A percentile compares a stretch with the other conserved stretches of the same genome.
Conservation (phyloP, 2,329 filamentous ascomycete species). For the Orbilia blumenaviensis region DNA sequence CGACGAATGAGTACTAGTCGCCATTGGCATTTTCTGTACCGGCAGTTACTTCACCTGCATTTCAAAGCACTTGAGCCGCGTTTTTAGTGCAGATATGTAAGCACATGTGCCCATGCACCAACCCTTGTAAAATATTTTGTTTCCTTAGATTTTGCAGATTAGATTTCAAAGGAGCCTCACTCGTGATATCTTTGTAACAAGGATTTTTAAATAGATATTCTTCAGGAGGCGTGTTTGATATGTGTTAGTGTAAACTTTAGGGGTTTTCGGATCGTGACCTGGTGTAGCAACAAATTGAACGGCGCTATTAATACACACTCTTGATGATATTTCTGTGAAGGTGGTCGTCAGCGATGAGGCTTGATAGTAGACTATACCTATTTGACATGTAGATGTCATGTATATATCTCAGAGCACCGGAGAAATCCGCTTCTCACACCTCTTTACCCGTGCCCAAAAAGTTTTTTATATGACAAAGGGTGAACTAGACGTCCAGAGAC, state of each 20-base stretch:
- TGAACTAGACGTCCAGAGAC: not conserved
- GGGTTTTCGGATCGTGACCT: not conserved
- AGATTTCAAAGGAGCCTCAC: not conserved
- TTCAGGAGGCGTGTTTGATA: not conserved
- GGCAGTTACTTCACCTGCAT: slow-evolving; percentile 4
- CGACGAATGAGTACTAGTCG: not conserved
- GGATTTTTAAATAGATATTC: slow-evolving; percentile 13
- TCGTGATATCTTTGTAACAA: not conserved
- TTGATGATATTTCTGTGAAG: not conserved
- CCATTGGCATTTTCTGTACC: not conserved
- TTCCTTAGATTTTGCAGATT: not conserved
- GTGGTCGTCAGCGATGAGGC: slow-evolving; percentile 10
- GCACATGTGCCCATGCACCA: slow-evolving; percentile 12
- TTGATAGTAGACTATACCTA: not conserved
- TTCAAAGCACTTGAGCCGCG: slow-evolving; percentile 2
- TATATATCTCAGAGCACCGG: not conserved
- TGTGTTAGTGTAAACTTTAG: not conserved
- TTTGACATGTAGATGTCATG: not conserved
- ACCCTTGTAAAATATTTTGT: not conserved
- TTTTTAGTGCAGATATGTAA: slow-evolving; percentile 9
- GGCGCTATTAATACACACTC: not conserved
- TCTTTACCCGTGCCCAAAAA: not conserved
- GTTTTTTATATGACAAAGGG: not conserved
- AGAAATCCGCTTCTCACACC: not conserved
- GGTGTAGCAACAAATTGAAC: not conserved